Base-by-base conservation (phyloP, 768 basidiomycete genomes). In the Agaricus sinodeliciosus region DNA sequence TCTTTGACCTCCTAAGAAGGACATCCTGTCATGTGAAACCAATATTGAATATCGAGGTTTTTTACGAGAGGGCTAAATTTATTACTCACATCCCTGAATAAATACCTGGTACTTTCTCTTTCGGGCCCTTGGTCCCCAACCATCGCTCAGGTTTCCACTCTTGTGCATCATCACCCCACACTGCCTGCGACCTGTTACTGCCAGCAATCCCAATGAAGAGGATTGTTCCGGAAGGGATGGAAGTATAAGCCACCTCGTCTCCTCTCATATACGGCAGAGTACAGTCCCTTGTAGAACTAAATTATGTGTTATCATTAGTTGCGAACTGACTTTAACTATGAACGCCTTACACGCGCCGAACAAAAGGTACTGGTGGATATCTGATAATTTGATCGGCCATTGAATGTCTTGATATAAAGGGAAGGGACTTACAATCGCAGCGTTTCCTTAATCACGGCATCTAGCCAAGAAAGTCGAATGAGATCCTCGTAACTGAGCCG, bases 91-190 rank as follows among this genome's bases (percentile, higher is more conserved):
- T 78, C 45, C 72, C 70, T 25, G 69, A 65, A 62, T 78, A 81
- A 18, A 80, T 71, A 5, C 78, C 78, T 13, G 78, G 78, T 40
- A 77, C 60, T 41, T 43, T 49, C 39, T 55, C 45, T 19, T 53
- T 40, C 34, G 48, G 25, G 60, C 36, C 55, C 55, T 5, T 58
- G 2, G 61, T 52, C 3, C 48, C 51, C 1, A 81, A 56, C 80
- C 80, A 82, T 41, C 81, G 65, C 54, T 77, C 72, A 4, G 81
- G 80, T 42, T 71, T 74, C 79, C 80, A 82, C 49, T 77, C 68
- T 39, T 69, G 67, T 6, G 72, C 71, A 46, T 72, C 70, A 12
- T 62, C 48, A 9, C 81, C 81, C 81, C 79, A 81, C 0, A 81
- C 60, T 4, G 70, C 69, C 55, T 74, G 71, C 16, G 78, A 64